Conservation (phyloP, 495 filamentous ascomycete species). For the Talaromyces liani region DNA sequence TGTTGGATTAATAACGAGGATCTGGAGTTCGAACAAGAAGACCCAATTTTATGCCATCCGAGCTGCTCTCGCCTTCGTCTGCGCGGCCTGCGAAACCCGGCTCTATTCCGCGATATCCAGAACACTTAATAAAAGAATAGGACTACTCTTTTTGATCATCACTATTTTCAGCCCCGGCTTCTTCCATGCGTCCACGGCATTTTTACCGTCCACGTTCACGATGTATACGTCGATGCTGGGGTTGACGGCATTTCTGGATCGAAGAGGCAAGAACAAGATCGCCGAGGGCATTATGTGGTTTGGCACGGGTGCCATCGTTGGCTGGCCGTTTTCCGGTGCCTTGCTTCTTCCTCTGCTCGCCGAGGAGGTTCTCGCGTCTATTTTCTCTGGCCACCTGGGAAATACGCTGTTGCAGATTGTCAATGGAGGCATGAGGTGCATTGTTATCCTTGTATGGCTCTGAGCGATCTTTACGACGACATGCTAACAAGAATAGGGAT, state of each 20-base stretch:
- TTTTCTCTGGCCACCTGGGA: slow-evolving; percentile 48
- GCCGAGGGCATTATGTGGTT: slow-evolving; percentile 86
- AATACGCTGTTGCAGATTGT: slow-evolving; percentile 49
- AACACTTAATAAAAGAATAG: slow-evolving; percentile 70
- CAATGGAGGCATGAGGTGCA: slow-evolving; percentile 58
- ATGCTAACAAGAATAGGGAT: slow-evolving; percentile 28
- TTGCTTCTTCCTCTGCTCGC: slow-evolving; percentile 74
- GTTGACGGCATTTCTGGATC: slow-evolving; percentile 81
- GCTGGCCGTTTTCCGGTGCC: slow-evolving; percentile 91
- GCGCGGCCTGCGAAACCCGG: slow-evolving; percentile 71
- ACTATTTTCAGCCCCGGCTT: slow-evolving; percentile 77
- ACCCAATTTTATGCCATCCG: slow-evolving; percentile 85
- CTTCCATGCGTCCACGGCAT: slow-evolving; percentile 83
- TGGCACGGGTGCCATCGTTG: slow-evolving; percentile 77
- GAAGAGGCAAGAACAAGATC: slow-evolving; percentile 65
- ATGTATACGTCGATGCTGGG: slow-evolving; percentile 93
- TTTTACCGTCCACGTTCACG: slow-evolving; percentile 88
- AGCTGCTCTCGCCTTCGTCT: slow-evolving; percentile 61
- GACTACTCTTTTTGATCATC: slow-evolving; percentile 70
- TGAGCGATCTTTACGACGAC: neutral
- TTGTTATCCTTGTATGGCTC: slow-evolving; percentile 63
- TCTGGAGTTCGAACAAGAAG: slow-evolving; percentile 51
- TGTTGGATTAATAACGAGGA: slow-evolving; percentile 54
- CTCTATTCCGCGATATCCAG: slow-evolving; percentile 70
- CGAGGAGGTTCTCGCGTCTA: slow-evolving; percentile 63